Base-by-base conservation (phyloP, 345 rosid genomes). In the Bruguiera sexangula region DNA sequence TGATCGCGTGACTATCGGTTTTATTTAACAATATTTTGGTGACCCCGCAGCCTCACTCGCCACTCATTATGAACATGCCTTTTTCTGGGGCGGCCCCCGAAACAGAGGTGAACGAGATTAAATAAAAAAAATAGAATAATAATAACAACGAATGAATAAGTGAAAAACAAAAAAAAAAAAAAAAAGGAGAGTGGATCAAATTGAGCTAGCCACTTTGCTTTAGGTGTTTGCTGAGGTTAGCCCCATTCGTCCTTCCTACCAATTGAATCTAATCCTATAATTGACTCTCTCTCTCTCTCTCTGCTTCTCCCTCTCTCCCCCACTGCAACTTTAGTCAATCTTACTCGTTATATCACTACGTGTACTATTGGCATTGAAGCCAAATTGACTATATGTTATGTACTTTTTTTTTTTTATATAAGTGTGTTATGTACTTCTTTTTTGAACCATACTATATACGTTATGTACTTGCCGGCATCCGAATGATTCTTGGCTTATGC, bases 221-320 rank as follows among this genome's bases (percentile, higher is more conserved):
- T 65, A 43, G 54, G 51, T 69, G 55, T 13, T 37, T 60, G 46
- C 59, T 66, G 46, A 70, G 65, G 57, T 63, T 65, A 59, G 65
- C 70, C 65, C 54, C 73, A 66, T 70, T 66, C 70, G 64, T 66
- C 65, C 10, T 32, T 51, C 57, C 31, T 52, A 4, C 22, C 6
- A 16, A 39, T 72, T 72, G 52, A 67, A 60, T 72, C 67, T 43
- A 64, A 67, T 29, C 62, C 63, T 68, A 27, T 29, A 51, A 60
- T 34, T 36, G 26, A 13, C 26, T 20, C 60, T 27, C 46, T 24
- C 15, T 29, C 34, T 16, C 9, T 24, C 31, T 57, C 61, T 4
- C 37, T 29, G 1, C 1, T 1, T 29, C 5, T 34, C 7, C 7
- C 8, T 34, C 9, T 27, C 29, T 27, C 29, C 29, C 29, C 29